Evolutionary conservation across 208 protist species (phyloP).

Genomic region (Trypanosoma cruzi): DNA sequence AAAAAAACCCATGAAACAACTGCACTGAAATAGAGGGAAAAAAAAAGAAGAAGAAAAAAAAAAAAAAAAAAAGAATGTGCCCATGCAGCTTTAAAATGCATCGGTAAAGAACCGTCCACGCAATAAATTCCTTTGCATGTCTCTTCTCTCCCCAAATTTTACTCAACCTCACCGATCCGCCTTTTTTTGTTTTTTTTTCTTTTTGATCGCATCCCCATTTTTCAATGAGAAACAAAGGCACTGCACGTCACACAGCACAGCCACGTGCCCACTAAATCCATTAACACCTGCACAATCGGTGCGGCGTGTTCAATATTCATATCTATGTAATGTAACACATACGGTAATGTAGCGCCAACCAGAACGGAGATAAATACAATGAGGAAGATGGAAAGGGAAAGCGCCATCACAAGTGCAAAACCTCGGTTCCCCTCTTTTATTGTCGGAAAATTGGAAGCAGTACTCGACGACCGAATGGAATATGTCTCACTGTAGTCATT

Average conservation of each 20-base stretch:
- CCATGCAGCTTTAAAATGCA: neutral
- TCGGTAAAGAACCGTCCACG: neutral
- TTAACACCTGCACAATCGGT: conserved; percentile 43
- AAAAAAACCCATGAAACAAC: no score
- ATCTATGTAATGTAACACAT: conserved; percentile 15
- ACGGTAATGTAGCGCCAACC: conserved; percentile 37
- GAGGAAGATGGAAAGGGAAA: conserved; percentile 35
- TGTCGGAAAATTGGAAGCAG: neutral
- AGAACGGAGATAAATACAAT: conserved; percentile 33
- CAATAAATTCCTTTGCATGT: neutral
- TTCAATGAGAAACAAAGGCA: neutral
- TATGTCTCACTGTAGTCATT: neutral
- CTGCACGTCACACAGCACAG: conserved; percentile 37
- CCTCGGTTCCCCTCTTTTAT: neutral
- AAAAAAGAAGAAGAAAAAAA: neutral
- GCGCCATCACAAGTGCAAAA: conserved; percentile 18
- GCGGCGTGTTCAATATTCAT: conserved; percentile 36
- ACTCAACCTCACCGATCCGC: neutral
- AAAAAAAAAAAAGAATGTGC: neutral
- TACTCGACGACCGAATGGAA: neutral
- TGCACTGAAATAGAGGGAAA: neutral
- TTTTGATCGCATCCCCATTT: neutral
- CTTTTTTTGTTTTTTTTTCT: neutral
- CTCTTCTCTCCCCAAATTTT: neutral
- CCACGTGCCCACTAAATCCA: conserved; percentile 47